A percentile compares a stretch with the other conserved stretches of the same genome.
These are phyloP conservation scores for Lotmaria passim DNA, from an alignment of 208 protist species.

Conservation along the genomic window DNA sequence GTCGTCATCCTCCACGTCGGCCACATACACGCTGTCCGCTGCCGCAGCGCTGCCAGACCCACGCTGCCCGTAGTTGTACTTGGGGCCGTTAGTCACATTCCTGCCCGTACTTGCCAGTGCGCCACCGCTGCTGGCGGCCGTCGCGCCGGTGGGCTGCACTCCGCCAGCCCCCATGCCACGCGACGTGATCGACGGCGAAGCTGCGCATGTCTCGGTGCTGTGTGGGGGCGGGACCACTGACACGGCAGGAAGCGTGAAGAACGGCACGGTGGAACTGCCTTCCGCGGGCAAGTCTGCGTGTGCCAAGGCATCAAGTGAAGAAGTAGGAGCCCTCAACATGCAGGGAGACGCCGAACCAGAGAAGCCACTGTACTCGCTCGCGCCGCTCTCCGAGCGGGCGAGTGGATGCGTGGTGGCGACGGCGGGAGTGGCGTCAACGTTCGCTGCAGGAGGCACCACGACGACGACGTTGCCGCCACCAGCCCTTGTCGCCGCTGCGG, in stretches of 20 bases:
- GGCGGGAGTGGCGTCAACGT: background rate
- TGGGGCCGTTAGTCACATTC: background rate
- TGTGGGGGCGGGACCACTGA: too few species aligned
- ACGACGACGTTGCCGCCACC: background rate
- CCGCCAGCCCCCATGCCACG: too few species aligned
- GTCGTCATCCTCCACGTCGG: slow-evolving; percentile 7
- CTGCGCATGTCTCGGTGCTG: too few species aligned
- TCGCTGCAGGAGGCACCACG: background rate
- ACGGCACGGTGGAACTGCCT: too few species aligned
- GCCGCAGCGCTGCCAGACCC: background rate
- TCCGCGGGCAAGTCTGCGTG: too few species aligned
- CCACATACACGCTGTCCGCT: background rate
- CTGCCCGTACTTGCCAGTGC: background rate
- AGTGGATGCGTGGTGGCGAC: too few species aligned
- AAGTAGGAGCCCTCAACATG: background rate
- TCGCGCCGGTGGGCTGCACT: too few species aligned
- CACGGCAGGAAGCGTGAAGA: too few species aligned
- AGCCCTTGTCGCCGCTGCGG: too few species aligned
- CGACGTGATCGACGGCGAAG: too few species aligned
- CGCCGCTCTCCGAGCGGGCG: background rate
- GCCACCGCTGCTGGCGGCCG: too few species aligned
- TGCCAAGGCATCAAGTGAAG: too few species aligned
- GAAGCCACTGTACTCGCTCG: slow-evolving; percentile 1
- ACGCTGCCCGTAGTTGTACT: slow-evolving; percentile 25
- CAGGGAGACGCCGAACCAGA: background rate